Evolutionary conservation across 371 early-diverging fungal species (phyloP).

Genomic region (Conidiobolus incongruus): DNA sequence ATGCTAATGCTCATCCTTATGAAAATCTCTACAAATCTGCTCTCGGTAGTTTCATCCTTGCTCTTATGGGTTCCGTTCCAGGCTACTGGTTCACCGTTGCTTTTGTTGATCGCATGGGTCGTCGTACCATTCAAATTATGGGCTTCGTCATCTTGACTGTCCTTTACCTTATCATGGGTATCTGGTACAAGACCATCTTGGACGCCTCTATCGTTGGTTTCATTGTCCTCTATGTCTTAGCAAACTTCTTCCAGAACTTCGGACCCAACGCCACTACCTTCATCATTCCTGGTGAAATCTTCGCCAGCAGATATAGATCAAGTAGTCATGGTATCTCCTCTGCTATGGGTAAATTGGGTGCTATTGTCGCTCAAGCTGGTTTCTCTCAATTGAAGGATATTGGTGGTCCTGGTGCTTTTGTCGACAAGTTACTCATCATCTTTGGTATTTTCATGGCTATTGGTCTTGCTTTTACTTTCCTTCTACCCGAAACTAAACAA

Average conservation of each 20-base stretch:
- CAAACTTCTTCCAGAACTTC: slow-evolving; percentile 67
- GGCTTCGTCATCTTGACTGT: slow-evolving; percentile 45
- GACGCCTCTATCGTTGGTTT: slow-evolving; percentile 33
- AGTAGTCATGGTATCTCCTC: slow-evolving; percentile 78
- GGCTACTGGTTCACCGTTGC: slow-evolving; percentile 56
- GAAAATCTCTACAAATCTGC: slow-evolving; percentile 13
- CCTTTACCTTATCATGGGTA: slow-evolving; percentile 36
- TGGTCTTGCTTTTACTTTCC: slow-evolving; percentile 33
- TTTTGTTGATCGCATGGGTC: slow-evolving; percentile 42
- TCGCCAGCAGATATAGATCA: slow-evolving; percentile 71
- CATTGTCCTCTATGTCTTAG: slow-evolving; percentile 43
- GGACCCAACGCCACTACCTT: slow-evolving; percentile 84
- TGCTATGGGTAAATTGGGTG: slow-evolving; percentile 70
- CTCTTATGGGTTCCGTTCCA: slow-evolving; percentile 28
- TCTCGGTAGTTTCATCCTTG: slow-evolving; percentile 27
- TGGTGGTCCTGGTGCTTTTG: slow-evolving; percentile 24
- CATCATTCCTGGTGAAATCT: slow-evolving; percentile 73
- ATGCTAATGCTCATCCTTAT: slow-evolving; percentile 8
- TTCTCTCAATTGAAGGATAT: slow-evolving; percentile 21
- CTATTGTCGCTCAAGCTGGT: slow-evolving; percentile 31
- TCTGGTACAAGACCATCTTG: slow-evolving; percentile 20
- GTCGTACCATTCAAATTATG: slow-evolving; percentile 44
- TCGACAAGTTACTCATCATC: slow-evolving; percentile 38
- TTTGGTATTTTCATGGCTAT: slow-evolving; percentile 56
- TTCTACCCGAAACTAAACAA: slow-evolving; percentile 43